Evolutionary conservation across 2,329 filamentous ascomycete species (phyloP).

Genomic region (Coccinonectria pachysandricola): DNA sequence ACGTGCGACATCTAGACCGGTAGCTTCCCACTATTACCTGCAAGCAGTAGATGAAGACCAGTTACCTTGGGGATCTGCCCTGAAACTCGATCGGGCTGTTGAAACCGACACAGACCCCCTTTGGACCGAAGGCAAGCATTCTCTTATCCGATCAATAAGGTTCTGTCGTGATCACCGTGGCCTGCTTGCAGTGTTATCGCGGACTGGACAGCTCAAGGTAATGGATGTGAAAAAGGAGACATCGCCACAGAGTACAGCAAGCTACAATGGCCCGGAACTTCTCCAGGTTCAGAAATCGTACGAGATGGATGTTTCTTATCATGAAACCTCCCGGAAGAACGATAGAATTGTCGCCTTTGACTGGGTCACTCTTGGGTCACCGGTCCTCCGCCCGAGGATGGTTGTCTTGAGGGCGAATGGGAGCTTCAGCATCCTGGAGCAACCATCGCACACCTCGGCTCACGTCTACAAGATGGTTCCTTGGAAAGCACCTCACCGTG

Average conservation of each 20-base stretch:
- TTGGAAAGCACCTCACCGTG: slow-evolving; percentile 50
- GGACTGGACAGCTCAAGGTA: slow-evolving; percentile 53
- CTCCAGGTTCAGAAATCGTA: slow-evolving; percentile 49
- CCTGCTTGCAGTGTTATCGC: slow-evolving; percentile 50
- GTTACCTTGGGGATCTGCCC: slow-evolving; percentile 51
- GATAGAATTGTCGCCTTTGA: slow-evolving; percentile 59
- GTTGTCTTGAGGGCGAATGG: slow-evolving; percentile 51
- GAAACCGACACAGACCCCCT: slow-evolving; percentile 42
- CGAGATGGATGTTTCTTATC: slow-evolving; percentile 51
- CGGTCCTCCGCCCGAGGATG: slow-evolving; percentile 45
- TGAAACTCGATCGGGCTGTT: slow-evolving; percentile 48
- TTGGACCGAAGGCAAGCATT: slow-evolving; percentile 43
- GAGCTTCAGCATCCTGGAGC: slow-evolving; percentile 50
- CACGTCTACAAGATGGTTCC: slow-evolving; percentile 51
- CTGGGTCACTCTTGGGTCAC: slow-evolving; percentile 51
- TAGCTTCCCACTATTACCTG: slow-evolving; percentile 43
- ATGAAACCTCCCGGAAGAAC: slow-evolving; percentile 39
- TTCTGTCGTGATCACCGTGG: slow-evolving; percentile 54
- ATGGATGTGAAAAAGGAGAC: slow-evolving; percentile 48
- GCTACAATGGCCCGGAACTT: slow-evolving; percentile 44
- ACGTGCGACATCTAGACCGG: slow-evolving; percentile 44
- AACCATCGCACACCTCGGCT: slow-evolving; percentile 46
- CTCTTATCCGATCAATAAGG: slow-evolving; percentile 51
- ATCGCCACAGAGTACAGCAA: slow-evolving; percentile 24
- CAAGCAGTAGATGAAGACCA: slow-evolving; percentile 51